A percentile compares a stretch with the other conserved stretches of the same genome.
Conservation (phyloP, 495 filamentous ascomycete species). For the Penicillium angulare region DNA sequence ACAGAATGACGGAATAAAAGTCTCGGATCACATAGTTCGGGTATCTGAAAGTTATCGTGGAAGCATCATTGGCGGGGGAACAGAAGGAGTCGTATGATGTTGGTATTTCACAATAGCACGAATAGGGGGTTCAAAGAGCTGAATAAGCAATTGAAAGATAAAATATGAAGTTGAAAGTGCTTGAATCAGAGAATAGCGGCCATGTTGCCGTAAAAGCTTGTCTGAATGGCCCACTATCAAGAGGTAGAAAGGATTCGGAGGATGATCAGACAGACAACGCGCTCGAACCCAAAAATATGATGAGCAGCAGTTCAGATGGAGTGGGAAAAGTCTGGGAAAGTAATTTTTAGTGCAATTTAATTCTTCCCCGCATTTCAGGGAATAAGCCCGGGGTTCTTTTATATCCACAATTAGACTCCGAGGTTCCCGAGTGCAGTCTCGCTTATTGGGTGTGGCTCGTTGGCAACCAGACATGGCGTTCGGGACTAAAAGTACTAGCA, state of each 20-base stretch:
- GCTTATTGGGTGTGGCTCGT: constrained; percentile 13
- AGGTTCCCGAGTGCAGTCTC: constrained; percentile 11
- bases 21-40: constrained; percentile 17
- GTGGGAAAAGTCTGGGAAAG: constrained; percentile 9
- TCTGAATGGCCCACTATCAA: too few relatives aligned
- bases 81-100: not conserved
- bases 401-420: constrained; percentile 7
- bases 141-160: not conserved
- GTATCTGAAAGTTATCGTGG: not conserved
- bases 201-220: too few relatives aligned
- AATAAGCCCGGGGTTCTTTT: constrained; percentile 1
- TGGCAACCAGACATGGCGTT: not conserved
- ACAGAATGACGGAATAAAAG: constrained; percentile 4
- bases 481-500: not conserved
- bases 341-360: constrained; percentile 19
- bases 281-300: constrained; percentile 3
- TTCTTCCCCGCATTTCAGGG: constrained; percentile 22
- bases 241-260: too few relatives aligned
- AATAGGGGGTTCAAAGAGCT: too few relatives aligned
- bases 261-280: too few relatives aligned
- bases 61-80: not conserved
- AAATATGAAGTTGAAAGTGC: not conserved
- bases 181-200: too few relatives aligned
- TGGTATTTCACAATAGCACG: not conserved
- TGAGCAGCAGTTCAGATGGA: constrained; percentile 6